phyloP scores from a whole-genome alignment of 1,284 basidiomycete genomes.

The Fomitopsis betulina region DNA sequence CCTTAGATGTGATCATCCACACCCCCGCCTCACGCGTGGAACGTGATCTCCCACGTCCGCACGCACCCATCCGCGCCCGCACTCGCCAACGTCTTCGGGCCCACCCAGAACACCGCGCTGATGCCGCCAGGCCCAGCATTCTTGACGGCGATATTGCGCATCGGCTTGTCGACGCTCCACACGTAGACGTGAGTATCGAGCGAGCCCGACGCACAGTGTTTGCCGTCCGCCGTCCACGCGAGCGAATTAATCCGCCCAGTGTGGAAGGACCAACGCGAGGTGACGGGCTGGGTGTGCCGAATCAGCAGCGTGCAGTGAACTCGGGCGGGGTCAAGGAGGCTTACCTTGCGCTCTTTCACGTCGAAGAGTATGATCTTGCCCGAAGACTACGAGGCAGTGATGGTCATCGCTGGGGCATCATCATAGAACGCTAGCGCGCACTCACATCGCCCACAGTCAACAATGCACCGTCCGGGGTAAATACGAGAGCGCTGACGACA shows the following conservation, averaged over 20 bases:
- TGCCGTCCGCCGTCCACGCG: constrained; percentile 71
- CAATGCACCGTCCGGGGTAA: constrained; percentile 74
- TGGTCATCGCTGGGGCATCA: neutral
- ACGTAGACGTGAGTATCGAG: constrained; percentile 92
- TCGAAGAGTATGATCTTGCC: constrained; percentile 84
- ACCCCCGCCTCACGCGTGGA: constrained; percentile 31
- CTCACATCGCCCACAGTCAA: constrained; percentile 81
- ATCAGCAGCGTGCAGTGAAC: neutral
- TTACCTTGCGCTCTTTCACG: constrained; percentile 58
- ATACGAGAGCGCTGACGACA: constrained; percentile 72
- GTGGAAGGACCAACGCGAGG: constrained; percentile 87
- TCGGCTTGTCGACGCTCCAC: constrained; percentile 77
- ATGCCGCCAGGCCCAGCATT: constrained; percentile 84
- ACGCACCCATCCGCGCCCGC: constrained; percentile 85
- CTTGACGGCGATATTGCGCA: constrained; percentile 80
- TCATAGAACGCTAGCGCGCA: constrained; percentile 5
- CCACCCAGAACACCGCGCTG: constrained; percentile 79
- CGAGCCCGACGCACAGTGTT: constrained; percentile 81
- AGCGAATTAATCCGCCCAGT: constrained; percentile 79
- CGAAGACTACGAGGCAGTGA: constrained; percentile 44
- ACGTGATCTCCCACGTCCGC: constrained; percentile 69
- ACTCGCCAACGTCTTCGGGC: constrained; percentile 52
- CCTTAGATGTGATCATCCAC: neutral
- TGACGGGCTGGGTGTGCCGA: constrained; percentile 42
- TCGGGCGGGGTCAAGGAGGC: neutral